A percentile compares a stretch with the other conserved stretches of the same genome.
Conservation (phyloP, 352 stramenopile species). For the Pythium apleroticum region DNA sequence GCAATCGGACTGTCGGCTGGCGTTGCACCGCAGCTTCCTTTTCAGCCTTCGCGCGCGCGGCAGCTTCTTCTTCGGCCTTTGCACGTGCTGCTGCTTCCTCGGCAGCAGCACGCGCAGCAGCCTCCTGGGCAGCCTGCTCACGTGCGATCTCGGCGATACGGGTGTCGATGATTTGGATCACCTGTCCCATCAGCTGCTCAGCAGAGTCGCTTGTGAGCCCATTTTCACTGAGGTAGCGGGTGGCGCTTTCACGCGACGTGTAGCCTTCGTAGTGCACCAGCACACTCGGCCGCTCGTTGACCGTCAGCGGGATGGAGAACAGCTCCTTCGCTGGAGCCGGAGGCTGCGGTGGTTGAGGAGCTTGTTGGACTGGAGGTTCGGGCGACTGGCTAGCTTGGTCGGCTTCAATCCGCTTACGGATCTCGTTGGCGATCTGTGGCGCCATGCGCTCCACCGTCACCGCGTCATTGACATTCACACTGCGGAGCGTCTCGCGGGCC, state of each 20-base stretch:
- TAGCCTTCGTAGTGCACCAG: constrained; percentile 66
- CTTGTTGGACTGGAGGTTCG: neutral
- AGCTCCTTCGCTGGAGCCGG: constrained; percentile 37
- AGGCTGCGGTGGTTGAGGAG: neutral
- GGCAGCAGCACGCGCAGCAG: constrained; percentile 18
- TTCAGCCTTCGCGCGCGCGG: constrained; percentile 1
- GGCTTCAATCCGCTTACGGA: constrained; percentile 45
- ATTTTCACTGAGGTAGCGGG: constrained; percentile 62
- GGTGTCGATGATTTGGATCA: constrained; percentile 62
- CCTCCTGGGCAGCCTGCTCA: constrained; percentile 32
- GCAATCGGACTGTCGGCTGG: constrained; percentile 43
- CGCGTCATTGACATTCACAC: constrained; percentile 44
- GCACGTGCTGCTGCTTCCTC: constrained; percentile 15
- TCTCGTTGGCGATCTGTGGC: constrained; percentile 62
- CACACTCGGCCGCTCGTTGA: constrained; percentile 45
- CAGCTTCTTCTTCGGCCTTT: neutral
- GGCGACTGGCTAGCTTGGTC: neutral
- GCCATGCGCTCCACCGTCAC: constrained; percentile 52
- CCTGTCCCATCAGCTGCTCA: constrained; percentile 43
- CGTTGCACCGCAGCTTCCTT: constrained; percentile 12
- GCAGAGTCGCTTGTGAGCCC: constrained; percentile 43
- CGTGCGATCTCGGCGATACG: constrained; percentile 44
- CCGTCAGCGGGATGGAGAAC: constrained; percentile 66
- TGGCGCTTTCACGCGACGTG: constrained; percentile 57
- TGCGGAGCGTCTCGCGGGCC: constrained; percentile 46